Evolutionary conservation across 108 stramenopile species (phyloP).

Genomic region (Cyclotella cryptica): DNA sequence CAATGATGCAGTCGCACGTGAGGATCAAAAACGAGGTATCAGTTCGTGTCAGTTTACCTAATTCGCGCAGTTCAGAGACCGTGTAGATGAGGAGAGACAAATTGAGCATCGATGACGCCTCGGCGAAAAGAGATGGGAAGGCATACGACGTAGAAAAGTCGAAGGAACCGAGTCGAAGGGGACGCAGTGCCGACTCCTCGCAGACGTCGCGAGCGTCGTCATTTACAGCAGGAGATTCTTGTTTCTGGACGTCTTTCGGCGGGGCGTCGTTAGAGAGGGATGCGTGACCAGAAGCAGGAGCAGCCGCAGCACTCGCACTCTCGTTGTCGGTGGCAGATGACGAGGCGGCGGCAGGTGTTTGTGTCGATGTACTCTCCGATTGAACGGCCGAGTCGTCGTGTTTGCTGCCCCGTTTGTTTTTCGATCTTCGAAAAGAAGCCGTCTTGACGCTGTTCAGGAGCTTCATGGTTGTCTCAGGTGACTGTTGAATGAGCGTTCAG

Average conservation of each 20-base stretch:
- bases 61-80: conserved; percentile 59
- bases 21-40: neutral
- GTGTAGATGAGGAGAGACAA: conserved; percentile 60
- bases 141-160: conserved; percentile 26
- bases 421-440: neutral
- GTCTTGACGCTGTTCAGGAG: neutral
- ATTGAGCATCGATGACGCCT: conserved; percentile 57
- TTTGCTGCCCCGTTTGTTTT: neutral
- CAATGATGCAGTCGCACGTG: neutral
- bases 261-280: neutral
- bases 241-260: neutral
- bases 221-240: neutral
- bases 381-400: no score
- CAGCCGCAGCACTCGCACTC: neutral
- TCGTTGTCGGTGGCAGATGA: neutral
- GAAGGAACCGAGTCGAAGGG: conserved; percentile 42
- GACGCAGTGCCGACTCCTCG: conserved; percentile 11
- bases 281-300: neutral
- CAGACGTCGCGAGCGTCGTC: neutral
- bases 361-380: neutral
- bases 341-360: neutral
- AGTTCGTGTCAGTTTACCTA: conserved; percentile 7
- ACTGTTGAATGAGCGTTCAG: neutral
- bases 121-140: conserved; percentile 51
- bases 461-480: conserved; percentile 1